phyloP scores from a whole-genome alignment of 2,329 filamentous ascomycete genomes.

The Akanthomyces dipterigenus region DNA sequence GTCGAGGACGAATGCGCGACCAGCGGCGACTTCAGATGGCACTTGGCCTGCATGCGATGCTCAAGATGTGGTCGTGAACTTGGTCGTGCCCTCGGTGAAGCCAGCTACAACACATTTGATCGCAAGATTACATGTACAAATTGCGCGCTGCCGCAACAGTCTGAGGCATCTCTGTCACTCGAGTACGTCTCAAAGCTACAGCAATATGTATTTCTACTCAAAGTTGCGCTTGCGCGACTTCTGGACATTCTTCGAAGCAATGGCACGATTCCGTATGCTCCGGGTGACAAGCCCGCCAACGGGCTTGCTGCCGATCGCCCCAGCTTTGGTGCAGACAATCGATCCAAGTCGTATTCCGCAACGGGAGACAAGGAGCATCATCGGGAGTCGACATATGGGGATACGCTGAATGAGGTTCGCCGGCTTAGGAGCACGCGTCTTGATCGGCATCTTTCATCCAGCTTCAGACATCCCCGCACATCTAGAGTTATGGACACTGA shows the following conservation, averaged over 20 bases:
- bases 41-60: conserved; percentile 76
- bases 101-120: conserved; percentile 61
- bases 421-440: conserved; percentile 86
- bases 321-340: conserved; percentile 54
- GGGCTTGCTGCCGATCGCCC: conserved; percentile 35
- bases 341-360: conserved; percentile 68
- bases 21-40: conserved; percentile 71
- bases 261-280: conserved; percentile 69
- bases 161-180: conserved; percentile 51
- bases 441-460: conserved; percentile 90
- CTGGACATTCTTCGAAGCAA: conserved; percentile 79
- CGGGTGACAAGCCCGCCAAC: conserved; percentile 58
- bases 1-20: conserved; percentile 92
- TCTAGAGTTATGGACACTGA: conserved; percentile 77
- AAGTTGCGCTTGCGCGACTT: conserved; percentile 83
- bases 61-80: conserved; percentile 59
- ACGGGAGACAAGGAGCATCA: conserved; percentile 47
- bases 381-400: conserved; percentile 78
- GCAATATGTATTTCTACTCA: conserved; percentile 89
- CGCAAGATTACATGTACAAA: conserved; percentile 63
- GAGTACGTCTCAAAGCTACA: conserved; percentile 76
- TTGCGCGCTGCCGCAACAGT: conserved; percentile 50
- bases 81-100: conserved; percentile 60
- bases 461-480: conserved; percentile 80
- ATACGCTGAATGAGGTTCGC: conserved; percentile 91